Evolutionary conservation across 2,329 filamentous ascomycete species (phyloP).

Genomic region (Elsinoe batatas): DNA sequence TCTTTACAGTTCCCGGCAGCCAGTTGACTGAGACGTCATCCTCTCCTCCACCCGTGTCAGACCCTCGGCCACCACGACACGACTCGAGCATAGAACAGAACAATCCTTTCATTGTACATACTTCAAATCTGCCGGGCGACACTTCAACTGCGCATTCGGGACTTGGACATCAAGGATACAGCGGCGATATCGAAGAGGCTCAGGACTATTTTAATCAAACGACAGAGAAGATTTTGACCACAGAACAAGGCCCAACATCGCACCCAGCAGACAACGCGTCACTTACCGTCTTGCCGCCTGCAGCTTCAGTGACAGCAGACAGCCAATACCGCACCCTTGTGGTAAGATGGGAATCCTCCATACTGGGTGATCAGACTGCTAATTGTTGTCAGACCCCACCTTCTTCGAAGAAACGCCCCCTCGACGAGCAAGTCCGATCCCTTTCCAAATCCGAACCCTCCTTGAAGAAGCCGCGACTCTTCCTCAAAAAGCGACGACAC

Average conservation of each 20-base stretch:
- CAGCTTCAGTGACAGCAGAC: background rate
- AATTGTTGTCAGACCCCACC: background rate
- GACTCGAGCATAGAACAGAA: background rate
- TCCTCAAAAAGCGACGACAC: conserved; percentile 17
- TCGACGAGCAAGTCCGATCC: background rate
- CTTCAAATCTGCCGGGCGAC: conserved; percentile 1
- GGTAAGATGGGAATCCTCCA: background rate
- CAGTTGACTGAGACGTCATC: background rate
- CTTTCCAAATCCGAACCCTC: background rate
- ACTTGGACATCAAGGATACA: background rate
- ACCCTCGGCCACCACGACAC: background rate
- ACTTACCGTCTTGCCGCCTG: background rate
- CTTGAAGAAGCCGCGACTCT: conserved; percentile 17
- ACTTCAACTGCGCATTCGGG: background rate
- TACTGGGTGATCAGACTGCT: background rate
- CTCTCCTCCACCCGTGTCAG: background rate
- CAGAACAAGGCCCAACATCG: background rate
- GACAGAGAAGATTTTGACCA: background rate
- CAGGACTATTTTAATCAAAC: background rate
- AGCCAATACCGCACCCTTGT: background rate
- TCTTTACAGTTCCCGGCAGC: conserved; percentile 10
- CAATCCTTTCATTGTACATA: background rate
- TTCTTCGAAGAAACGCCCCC: background rate
- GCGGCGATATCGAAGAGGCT: background rate
- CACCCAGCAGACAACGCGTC: background rate